Evolutionary conservation across 371 early-diverging fungal species (phyloP).

Genomic region (Lichtheimia corymbifera): DNA sequence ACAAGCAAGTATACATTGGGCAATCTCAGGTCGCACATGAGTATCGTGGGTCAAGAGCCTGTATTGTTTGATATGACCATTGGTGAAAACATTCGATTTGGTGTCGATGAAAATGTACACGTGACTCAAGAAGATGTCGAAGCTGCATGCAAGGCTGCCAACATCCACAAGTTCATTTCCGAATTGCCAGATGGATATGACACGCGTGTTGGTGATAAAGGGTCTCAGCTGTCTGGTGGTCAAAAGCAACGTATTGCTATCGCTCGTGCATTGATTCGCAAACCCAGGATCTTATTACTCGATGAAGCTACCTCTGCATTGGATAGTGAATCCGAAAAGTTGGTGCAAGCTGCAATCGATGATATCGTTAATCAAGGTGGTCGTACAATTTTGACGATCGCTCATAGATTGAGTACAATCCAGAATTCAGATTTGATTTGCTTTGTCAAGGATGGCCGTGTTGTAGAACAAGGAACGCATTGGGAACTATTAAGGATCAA

Average conservation of each 20-base stretch:
- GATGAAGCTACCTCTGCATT: slow-evolving; percentile 97
- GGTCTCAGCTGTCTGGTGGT: slow-evolving; percentile 47
- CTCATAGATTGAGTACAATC: slow-evolving; percentile 73
- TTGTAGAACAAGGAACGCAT: slow-evolving; percentile 73
- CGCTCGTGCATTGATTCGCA: slow-evolving; percentile 71
- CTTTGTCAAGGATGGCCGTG: slow-evolving; percentile 65
- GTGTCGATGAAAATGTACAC: slow-evolving; percentile 44
- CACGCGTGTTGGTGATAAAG: slow-evolving; percentile 77
- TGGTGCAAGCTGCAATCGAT: slow-evolving; percentile 87
- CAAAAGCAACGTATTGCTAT: slow-evolving; percentile 35
- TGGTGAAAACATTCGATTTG: slow-evolving; percentile 79
- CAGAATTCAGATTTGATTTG: slow-evolving; percentile 77
- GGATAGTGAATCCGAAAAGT: slow-evolving; percentile 84
- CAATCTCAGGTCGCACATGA: slow-evolving; percentile 71
- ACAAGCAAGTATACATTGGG: slow-evolving; percentile 60
- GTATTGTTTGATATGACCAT: slow-evolving; percentile 77
- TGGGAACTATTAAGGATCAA: slow-evolving; percentile 43
- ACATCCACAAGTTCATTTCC: slow-evolving; percentile 77
- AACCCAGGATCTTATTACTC: slow-evolving; percentile 83
- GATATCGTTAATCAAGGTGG: slow-evolving; percentile 55
- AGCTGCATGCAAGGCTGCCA: slow-evolving; percentile 61
- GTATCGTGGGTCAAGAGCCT: slow-evolving; percentile 89
- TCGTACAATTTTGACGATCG: slow-evolving; percentile 69
- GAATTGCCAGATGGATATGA: slow-evolving; percentile 73
- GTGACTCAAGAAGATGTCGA: slow-evolving; percentile 60